Conservation (phyloP, 768 basidiomycete species). For the Gymnopilus junonius region DNA sequence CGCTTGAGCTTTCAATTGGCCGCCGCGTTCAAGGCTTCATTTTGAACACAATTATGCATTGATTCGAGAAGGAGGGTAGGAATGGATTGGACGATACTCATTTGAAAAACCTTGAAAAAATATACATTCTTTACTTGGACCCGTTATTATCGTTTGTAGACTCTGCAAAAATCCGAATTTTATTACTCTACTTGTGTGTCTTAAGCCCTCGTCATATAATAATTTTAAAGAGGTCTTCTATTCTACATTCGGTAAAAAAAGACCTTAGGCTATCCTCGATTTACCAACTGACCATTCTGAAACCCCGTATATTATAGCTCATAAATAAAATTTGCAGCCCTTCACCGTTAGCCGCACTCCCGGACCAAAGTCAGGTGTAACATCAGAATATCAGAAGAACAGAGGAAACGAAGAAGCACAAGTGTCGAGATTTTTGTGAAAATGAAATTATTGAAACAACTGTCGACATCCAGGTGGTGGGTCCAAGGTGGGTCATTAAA, state of each 20-base stretch:
- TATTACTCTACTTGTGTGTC: not conserved
- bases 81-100: not conserved
- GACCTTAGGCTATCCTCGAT: too few species aligned
- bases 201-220: too few species aligned
- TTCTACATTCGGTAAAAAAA: too few species aligned
- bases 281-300: too few species aligned
- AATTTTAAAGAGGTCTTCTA: too few species aligned
- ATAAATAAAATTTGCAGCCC: too few species aligned
- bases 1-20: too few species aligned
- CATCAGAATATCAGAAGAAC: not conserved
- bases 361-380: not conserved
- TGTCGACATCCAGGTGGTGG: not conserved
- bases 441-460: not conserved
- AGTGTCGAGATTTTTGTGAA: not conserved
- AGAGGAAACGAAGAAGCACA: not conserved
- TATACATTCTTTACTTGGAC: not conserved
- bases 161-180: not conserved
- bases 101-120: not conserved
- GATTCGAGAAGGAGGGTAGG: not conserved
- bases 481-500: not conserved
- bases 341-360: too few species aligned
- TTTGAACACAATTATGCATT: not conserved
- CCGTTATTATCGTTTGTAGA: not conserved
- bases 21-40: not conserved
- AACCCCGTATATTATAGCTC: too few species aligned